Evolutionary conservation across 805 yeast genomes (phyloP), one percentile per base, ranked within the genome.

Genomic region (Saccharomycopsis microspora): DNA sequence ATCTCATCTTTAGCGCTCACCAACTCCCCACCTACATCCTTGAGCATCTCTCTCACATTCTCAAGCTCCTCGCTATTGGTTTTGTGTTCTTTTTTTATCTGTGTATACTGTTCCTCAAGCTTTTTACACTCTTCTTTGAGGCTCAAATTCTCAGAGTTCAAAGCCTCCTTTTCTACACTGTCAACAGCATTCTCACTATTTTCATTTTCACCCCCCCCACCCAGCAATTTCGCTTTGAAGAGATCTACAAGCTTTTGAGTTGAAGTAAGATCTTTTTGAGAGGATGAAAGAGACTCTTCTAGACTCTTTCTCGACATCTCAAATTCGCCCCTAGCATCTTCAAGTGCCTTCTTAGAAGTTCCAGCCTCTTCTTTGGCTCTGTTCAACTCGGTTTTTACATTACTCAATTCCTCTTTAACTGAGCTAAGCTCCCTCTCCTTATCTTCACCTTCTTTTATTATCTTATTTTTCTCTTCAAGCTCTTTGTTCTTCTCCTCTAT

Each of bases 1-100:
- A 80, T 45, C 46, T 75, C 65, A 42, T 82, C 86, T 54, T 74
- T 77, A 0, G 87, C 76, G 4, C 75, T 72, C 1, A 88, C 94
- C 5, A 88, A 67, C 44, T 86, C 94, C 57, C 84, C 76, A 1
- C 96, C 96, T 31, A 88, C 71, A 48, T 75, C 78, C 53, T 73
- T 73, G 46, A 89, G 61, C 85, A 82, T 85, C 49, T 87, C 96
- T 57, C 80, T 75, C 45, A 84, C 68, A 45, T 69, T 72, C 42
- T 78, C 87, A 11, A 87, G 65, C 57, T 88, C 95, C 47, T 77
- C 84, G 8, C 58, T 49, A 51, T 78, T 78, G 54, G 46, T 32
- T 60, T 36, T 49, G 39, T 33, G 30, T 39, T 36, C 42, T 9
- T 41, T 48, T 4, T 41, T 40, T 11, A 40, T 45, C 41, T 19